Conservation (phyloP, 208 protist genomes). For the Acanthamoeba royreba region DNA sequence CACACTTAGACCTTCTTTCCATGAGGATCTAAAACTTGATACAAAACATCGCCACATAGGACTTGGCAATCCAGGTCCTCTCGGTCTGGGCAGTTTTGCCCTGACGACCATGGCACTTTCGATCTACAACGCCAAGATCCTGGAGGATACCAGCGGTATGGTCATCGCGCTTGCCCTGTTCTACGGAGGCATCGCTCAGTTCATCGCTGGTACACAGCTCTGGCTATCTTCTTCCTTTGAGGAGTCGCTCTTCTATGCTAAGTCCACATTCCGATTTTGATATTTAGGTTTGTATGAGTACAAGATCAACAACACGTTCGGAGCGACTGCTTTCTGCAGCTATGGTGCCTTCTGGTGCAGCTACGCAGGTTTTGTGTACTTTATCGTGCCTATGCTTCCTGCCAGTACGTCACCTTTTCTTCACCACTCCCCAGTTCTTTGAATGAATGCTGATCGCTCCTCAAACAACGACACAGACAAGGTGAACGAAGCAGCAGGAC, state of each 20-base stretch:
- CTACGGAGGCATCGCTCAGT: conserved; percentile 36
- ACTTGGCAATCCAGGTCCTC: conserved; percentile 22
- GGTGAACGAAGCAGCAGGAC: background rate
- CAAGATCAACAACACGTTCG: conserved; percentile 1
- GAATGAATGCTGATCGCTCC: too few species aligned
- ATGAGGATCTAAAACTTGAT: background rate
- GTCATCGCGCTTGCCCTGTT: background rate
- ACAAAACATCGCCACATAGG: too few species aligned
- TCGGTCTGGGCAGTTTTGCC: background rate
- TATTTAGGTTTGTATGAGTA: background rate
- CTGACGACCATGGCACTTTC: conserved; percentile 4
- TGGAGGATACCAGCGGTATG: background rate
- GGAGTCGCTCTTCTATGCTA: background rate
- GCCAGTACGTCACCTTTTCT: background rate
- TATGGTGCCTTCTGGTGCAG: conserved; percentile 41
- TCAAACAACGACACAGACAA: too few species aligned
- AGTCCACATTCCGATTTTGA: background rate
- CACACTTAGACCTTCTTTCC: background rate
- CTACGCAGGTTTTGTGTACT: conserved; percentile 10
- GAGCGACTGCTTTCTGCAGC: conserved; percentile 12
- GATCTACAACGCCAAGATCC: conserved; percentile 20
- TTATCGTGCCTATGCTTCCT: background rate
- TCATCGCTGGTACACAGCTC: background rate
- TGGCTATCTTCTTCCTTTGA: too few species aligned
- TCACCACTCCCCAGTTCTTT: background rate